A percentile compares a stretch with the other conserved stretches of the same genome.
phyloP scores from a whole-genome alignment of 2,329 filamentous ascomycete genomes.

The Alternaria sp. region DNA sequence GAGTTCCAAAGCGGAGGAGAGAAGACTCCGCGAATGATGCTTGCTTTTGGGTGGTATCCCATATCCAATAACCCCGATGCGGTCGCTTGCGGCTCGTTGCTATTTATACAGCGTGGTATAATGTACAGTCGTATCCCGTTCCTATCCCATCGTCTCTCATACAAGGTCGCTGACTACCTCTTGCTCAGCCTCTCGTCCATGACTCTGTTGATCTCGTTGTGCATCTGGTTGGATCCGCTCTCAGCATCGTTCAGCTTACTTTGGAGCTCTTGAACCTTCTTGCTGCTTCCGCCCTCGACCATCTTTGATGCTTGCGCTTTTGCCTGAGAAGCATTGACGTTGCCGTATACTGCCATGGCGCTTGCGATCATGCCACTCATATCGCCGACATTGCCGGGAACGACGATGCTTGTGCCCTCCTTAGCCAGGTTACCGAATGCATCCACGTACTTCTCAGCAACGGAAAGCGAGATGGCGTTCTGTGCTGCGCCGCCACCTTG shows the following conservation, averaged over 20 bases:
- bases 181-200: slow-evolving; percentile 45
- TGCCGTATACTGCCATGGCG: slow-evolving; percentile 93
- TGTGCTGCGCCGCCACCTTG: slow-evolving; percentile 78
- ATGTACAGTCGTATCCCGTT: slow-evolving; percentile 32
- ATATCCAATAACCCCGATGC: slow-evolving; percentile 27
- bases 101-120: slow-evolving; percentile 43
- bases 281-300: slow-evolving; percentile 19
- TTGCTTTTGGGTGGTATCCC: slow-evolving; percentile 17
- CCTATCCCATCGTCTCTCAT: not conserved
- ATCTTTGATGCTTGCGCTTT: slow-evolving; percentile 66
- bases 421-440: slow-evolving; percentile 92
- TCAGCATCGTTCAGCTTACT: slow-evolving; percentile 33
- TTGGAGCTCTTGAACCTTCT: slow-evolving; percentile 43
- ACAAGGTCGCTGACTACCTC: slow-evolving; percentile 20
- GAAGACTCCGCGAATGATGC: slow-evolving; percentile 16
- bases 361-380: slow-evolving; percentile 97
- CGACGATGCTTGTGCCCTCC: slow-evolving; percentile 93
- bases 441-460: slow-evolving; percentile 98
- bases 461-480: slow-evolving; percentile 81
- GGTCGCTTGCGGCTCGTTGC: slow-evolving; percentile 24
- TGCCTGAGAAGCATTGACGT: slow-evolving; percentile 82
- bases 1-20: slow-evolving; percentile 16
- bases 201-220: slow-evolving; percentile 41
- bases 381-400: slow-evolving; percentile 96
- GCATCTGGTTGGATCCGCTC: slow-evolving; percentile 28